Evolutionary conservation across 345 rosid genomes (phyloP).

Genomic region (Anacardium occidentale): DNA sequence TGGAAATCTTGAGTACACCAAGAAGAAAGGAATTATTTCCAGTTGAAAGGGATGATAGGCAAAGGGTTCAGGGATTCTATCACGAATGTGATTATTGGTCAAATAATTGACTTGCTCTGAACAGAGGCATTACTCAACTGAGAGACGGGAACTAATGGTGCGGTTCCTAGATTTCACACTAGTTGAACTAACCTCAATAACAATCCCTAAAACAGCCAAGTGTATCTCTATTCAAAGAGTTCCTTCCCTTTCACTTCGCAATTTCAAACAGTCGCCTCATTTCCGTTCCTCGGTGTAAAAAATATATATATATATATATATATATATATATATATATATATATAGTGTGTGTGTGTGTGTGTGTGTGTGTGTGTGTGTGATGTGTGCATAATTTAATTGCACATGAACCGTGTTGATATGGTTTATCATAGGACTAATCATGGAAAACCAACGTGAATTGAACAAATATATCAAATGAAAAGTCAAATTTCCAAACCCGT

Average conservation of each 20-base stretch:
- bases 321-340: no score
- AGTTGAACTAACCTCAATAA: background rate
- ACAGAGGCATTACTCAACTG: background rate
- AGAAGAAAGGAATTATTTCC: slow-evolving; percentile 23
- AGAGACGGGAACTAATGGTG: no score
- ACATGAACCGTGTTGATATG: background rate
- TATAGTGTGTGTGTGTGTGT: no score
- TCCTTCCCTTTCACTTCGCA: no score
- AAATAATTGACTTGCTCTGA: slow-evolving; percentile 21
- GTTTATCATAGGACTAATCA: background rate
- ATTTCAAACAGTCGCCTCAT: no score
- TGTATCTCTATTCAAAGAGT: background rate
- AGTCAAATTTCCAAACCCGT: background rate
- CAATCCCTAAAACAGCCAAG: background rate
- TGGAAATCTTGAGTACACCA: slow-evolving; percentile 17
- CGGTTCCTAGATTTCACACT: background rate
- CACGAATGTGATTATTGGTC: slow-evolving; percentile 25
- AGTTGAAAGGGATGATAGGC: slow-evolving; percentile 24
- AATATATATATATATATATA: no score
- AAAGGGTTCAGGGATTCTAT: slow-evolving; percentile 31
- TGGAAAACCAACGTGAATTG: background rate
- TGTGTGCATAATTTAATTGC: background rate
- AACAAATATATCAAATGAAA: background rate
- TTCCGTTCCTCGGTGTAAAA: no score
- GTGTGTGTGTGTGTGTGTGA: no score